These are phyloP conservation scores for Graphiopsis chlorocephala DNA, from an alignment of 2,329 filamentous ascomycete genomes.

Conservation along the genomic window DNA sequence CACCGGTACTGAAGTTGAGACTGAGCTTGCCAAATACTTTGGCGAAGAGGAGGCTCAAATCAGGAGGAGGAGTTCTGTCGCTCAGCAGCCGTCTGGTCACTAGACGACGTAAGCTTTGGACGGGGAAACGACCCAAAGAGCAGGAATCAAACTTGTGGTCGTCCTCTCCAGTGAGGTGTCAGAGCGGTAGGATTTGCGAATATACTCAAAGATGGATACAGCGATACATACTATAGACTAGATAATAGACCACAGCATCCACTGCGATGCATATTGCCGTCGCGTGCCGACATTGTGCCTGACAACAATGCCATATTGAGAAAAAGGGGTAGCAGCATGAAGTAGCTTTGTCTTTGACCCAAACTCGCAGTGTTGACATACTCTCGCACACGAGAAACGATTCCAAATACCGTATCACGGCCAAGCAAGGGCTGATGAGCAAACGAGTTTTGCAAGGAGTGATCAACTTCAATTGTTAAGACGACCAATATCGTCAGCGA, in stretches of 20 bases:
- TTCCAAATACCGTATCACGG: neutral
- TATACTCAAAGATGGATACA: neutral
- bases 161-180: neutral
- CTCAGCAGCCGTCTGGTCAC: neutral
- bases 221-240: neutral
- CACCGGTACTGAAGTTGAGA: conserved; percentile 3
- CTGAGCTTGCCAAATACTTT: conserved; percentile 12
- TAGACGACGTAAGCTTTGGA: neutral
- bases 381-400: neutral
- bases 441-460: neutral
- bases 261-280: neutral
- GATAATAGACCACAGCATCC: neutral
- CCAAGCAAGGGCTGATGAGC: neutral
- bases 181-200: neutral
- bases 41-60: conserved; percentile 13
- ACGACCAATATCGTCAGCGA: neutral
- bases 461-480: neutral
- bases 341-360: neutral
- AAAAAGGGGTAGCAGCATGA: neutral
- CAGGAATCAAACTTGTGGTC: neutral
- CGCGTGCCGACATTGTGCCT: neutral
- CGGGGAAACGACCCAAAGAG: neutral
- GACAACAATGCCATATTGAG: neutral
- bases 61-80: conserved; percentile 12
- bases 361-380: neutral